Conservation (phyloP, 352 stramenopile species). For the Globisporangium sylvaticum region DNA sequence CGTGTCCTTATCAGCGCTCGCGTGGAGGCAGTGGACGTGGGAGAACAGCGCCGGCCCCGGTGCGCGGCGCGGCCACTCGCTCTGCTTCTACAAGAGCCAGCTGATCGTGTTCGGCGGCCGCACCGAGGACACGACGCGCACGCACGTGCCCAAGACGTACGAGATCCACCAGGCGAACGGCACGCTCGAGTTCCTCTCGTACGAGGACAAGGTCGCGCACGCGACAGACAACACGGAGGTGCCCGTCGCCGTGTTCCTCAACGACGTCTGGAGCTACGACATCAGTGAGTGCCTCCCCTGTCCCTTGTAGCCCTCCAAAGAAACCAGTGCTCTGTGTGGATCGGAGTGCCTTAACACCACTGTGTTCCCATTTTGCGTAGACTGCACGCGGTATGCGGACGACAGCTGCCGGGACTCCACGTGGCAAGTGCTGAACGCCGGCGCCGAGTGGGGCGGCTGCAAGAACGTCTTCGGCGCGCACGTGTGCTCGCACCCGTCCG, state of each 20-base stretch:
- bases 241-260: slow-evolving; percentile 89
- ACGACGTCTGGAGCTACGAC: slow-evolving; percentile 96
- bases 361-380: slow-evolving; percentile 20
- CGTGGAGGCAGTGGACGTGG: slow-evolving; percentile 89
- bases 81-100: slow-evolving; percentile 80
- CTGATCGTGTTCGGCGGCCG: slow-evolving; percentile 92
- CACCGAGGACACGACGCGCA: slow-evolving; percentile 82
- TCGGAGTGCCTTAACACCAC: background rate
- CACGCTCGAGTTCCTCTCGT: slow-evolving; percentile 83
- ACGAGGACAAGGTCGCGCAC: slow-evolving; percentile 82
- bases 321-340: background rate
- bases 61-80: slow-evolving; percentile 79
- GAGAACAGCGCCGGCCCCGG: slow-evolving; percentile 47
- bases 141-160: slow-evolving; percentile 91
- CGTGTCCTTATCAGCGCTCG: slow-evolving; percentile 7
- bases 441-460: slow-evolving; percentile 89
- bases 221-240: slow-evolving; percentile 41
- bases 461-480: slow-evolving; percentile 80
- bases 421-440: slow-evolving; percentile 85
- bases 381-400: slow-evolving; percentile 85
- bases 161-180: slow-evolving; percentile 79
- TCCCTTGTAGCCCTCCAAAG: background rate
- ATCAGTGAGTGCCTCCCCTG: slow-evolving; percentile 51
- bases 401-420: slow-evolving; percentile 72
- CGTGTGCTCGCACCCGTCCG: slow-evolving; percentile 85